phyloP scores from a whole-genome alignment of 2,329 filamentous ascomycete genomes.

The Talaromyces marneffei region DNA sequence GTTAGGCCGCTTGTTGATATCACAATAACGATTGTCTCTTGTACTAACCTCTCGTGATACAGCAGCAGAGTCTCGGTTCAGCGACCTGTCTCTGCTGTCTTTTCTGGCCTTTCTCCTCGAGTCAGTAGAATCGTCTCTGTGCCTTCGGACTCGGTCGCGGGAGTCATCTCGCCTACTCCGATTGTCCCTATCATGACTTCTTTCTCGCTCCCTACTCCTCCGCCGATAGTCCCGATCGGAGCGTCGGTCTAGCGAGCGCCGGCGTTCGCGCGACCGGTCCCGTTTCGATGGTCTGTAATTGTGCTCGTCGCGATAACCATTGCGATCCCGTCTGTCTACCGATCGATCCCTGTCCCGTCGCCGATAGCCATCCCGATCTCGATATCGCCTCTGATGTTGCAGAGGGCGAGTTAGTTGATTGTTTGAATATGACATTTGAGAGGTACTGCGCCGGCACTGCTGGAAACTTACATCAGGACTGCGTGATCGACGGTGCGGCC shows the following conservation, averaged over 20 bases:
- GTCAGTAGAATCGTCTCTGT: slow-evolving; percentile 66
- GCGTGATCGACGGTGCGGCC: slow-evolving; percentile 42
- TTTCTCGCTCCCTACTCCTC: slow-evolving; percentile 56
- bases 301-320: slow-evolving; percentile 52
- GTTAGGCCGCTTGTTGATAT: slow-evolving; percentile 16
- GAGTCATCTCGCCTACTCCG: slow-evolving; percentile 68
- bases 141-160: slow-evolving; percentile 58
- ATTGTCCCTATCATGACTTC: slow-evolving; percentile 64
- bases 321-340: slow-evolving; percentile 45
- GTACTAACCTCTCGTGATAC: slow-evolving; percentile 55
- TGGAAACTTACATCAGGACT: slow-evolving; percentile 43
- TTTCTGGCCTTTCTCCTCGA: slow-evolving; percentile 60
- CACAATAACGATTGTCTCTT: background rate
- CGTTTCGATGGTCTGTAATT: slow-evolving; percentile 57
- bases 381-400: slow-evolving; percentile 54
- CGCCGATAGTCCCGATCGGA: slow-evolving; percentile 53
- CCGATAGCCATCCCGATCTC: slow-evolving; percentile 50
- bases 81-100: slow-evolving; percentile 55
- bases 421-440: background rate
- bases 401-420: slow-evolving; percentile 16
- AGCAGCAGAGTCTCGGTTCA: slow-evolving; percentile 45
- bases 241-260: slow-evolving; percentile 53
- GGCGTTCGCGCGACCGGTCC: slow-evolving; percentile 47
- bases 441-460: background rate
- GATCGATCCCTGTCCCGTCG: slow-evolving; percentile 67